Base-by-base conservation (phyloP, 2,329 filamentous ascomycete genomes). In the Aureobasidium uvarum region DNA sequence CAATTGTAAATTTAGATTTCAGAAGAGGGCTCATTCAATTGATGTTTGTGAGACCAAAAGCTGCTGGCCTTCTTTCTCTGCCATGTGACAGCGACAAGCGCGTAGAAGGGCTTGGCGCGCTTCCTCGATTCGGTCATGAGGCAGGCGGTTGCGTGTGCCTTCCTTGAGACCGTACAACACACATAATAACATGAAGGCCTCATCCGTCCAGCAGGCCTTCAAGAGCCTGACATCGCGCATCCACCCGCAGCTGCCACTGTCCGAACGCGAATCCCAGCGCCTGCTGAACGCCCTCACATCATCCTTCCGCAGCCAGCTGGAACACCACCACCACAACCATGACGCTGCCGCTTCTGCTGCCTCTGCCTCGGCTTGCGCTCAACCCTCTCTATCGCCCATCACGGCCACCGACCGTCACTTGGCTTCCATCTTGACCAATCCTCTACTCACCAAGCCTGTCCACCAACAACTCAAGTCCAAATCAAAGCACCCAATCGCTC, bases 221-320 rank as follows among this genome's bases (percentile, higher is more conserved):
- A 81, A 78, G 65, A 76, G 80, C 25, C 79, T 85, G 72, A 76
- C 80, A 13, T 79, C 81, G 31, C 86, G 83, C 72, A 79, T 89
- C 46, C 80, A 83, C 68, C 78, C 78, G 0, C 80, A 79, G 67
- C 70, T 83, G 4, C 82, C 86, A 28, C 78, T 87, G 18, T 84
- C 81, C 31, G 78, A 81, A 5, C 81, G 81, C 66, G 84, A 89
- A 71, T 86, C 83, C 18, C 79, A 84, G 67, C 82, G 85, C 70
- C 78, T 89, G 8, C 80, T 89, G 46, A 81, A 78, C 62, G 79
- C 86, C 23, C 81, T 89, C 68, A 88, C 85, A 25, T 81, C 80
- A 46, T 88, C 86, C 14, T 89, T 89, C 73, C 81, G 85, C 69
- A 79, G 81, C 58, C 85, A 88, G 66, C 81, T 89, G 48, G 86